phyloP scores from a whole-genome alignment of 2,329 filamentous ascomycete species.

The Kalmusia sp. region DNA sequence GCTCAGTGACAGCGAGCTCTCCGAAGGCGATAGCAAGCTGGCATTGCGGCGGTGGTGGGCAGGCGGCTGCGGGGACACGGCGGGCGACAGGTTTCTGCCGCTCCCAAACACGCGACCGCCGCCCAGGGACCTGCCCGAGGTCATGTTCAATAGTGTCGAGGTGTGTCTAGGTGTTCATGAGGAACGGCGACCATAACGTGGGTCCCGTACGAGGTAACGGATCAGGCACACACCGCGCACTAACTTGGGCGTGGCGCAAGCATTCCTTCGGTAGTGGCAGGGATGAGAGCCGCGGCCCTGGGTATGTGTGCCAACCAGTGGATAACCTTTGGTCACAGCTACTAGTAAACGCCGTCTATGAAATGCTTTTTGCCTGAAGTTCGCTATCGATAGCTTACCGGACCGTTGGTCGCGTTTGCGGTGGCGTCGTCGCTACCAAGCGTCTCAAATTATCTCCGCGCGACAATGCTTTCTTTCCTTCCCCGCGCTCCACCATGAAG shows the following conservation, averaged over 20 bases:
- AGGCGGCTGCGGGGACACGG: constrained; percentile 49
- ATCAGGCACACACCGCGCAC: constrained; percentile 6
- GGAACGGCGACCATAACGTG: constrained; percentile 4
- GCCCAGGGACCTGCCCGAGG: constrained; percentile 72
- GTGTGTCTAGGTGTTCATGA: constrained; percentile 26
- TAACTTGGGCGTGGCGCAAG: constrained; percentile 22
- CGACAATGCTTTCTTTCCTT: constrained; percentile 23
- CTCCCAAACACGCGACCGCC: constrained; percentile 90
- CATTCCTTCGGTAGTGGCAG: constrained; percentile 16
- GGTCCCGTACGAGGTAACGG: background rate
- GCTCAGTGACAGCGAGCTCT: constrained; percentile 78
- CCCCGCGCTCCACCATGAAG: constrained; percentile 50
- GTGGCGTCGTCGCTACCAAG: constrained; percentile 1
- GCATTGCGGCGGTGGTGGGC: constrained; percentile 50
- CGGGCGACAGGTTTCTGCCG: constrained; percentile 80
- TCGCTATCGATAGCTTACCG: background rate
- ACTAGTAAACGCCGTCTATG: background rate
- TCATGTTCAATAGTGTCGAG: constrained; percentile 37
- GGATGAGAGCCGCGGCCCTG: no score
- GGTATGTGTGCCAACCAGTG: no score
- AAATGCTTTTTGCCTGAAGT: background rate
- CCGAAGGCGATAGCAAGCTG: constrained; percentile 65
- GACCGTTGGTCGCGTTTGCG: background rate
- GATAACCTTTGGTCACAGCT: background rate
- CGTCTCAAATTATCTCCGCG: constrained; percentile 31